A percentile compares a stretch with the other conserved stretches of the same genome.
These are phyloP conservation scores for Lasiosphaeriaceae sp. DNA, from an alignment of 495 filamentous ascomycete species.

Conservation along the genomic window DNA sequence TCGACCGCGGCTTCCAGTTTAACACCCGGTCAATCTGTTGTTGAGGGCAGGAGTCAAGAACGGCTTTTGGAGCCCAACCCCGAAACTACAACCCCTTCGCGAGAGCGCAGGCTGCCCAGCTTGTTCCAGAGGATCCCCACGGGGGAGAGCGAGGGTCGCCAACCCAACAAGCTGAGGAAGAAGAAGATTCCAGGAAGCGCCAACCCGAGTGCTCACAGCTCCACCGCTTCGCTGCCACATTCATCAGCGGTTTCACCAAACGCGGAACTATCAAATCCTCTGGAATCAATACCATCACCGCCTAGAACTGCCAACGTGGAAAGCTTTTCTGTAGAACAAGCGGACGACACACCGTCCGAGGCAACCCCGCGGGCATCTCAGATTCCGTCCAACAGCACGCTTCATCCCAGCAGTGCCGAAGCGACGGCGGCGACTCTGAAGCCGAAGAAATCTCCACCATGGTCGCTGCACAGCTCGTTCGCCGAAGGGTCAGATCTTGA, in stretches of 20 bases:
- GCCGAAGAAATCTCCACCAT: constrained; percentile 60
- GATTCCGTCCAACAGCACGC: constrained; percentile 30
- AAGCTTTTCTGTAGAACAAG: constrained; percentile 16
- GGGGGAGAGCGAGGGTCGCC: constrained; percentile 58
- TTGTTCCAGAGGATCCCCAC: constrained; percentile 67
- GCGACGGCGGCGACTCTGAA: constrained; percentile 45
- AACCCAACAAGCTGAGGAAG: constrained; percentile 83
- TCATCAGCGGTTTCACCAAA: constrained; percentile 35
- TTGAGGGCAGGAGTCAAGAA: constrained; percentile 46
- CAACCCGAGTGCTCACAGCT: constrained; percentile 82
- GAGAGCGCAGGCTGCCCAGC: constrained; percentile 63
- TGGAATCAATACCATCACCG: constrained; percentile 29
- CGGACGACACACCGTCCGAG: constrained; percentile 29
- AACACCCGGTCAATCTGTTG: constrained; percentile 9
- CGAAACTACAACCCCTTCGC: constrained; percentile 58
- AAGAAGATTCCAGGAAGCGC: constrained; percentile 68
- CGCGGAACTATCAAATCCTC: constrained; percentile 32
- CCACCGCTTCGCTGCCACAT: constrained; percentile 65
- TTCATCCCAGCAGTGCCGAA: constrained; percentile 38
- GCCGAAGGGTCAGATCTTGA: constrained; percentile 77
- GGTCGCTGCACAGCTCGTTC: constrained; percentile 70
- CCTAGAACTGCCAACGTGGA: constrained; percentile 22
- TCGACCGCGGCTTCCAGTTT: constrained; percentile 15
- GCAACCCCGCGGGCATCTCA: constrained; percentile 32
- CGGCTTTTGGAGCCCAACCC: constrained; percentile 36